Evolutionary conservation across 352 stramenopile genomes (phyloP).

Genomic region (Pythium brachiatum): DNA sequence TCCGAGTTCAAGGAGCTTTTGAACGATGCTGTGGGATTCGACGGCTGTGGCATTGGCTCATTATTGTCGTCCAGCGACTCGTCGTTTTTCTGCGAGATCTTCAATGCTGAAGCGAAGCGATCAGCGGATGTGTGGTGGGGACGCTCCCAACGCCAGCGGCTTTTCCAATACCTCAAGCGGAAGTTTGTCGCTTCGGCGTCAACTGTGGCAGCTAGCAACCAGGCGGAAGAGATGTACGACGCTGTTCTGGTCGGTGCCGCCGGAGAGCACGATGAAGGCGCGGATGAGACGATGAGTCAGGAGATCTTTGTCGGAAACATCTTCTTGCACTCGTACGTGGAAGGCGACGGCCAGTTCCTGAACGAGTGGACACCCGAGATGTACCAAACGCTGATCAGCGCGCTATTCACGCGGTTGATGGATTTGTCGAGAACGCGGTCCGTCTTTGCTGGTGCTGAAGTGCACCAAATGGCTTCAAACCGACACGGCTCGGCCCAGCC

Average conservation of each 20-base stretch:
- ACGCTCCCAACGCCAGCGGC: conserved; percentile 40
- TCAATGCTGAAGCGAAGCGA: conserved; percentile 68
- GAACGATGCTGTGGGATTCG: conserved; percentile 61
- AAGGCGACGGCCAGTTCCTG: conserved; percentile 75
- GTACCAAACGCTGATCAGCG: conserved; percentile 62
- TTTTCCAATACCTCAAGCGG: conserved; percentile 65
- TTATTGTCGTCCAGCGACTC: conserved; percentile 47
- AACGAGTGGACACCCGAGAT: conserved; percentile 72
- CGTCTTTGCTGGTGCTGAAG: conserved; percentile 29
- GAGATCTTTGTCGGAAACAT: conserved; percentile 82
- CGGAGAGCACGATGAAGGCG: conserved; percentile 14
- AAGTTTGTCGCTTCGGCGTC: conserved; percentile 51
- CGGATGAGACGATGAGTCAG: conserved; percentile 33
- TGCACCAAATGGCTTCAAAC: conserved; percentile 19
- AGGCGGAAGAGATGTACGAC: conserved; percentile 28
- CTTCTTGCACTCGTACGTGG: conserved; percentile 78
- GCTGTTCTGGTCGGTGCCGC: conserved; percentile 12
- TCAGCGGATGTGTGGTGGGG: conserved; percentile 81
- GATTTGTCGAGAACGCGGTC: conserved; percentile 57
- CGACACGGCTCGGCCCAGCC: conserved; percentile 12
- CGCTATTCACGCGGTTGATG: conserved; percentile 54
- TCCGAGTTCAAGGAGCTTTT: conserved; percentile 65
- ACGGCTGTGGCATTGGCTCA: conserved; percentile 65
- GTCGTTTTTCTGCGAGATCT: conserved; percentile 55
- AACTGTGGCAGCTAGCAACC: conserved; percentile 23